Conservation (phyloP, 768 basidiomycete species). For the Amanita pseudoporphyria region DNA sequence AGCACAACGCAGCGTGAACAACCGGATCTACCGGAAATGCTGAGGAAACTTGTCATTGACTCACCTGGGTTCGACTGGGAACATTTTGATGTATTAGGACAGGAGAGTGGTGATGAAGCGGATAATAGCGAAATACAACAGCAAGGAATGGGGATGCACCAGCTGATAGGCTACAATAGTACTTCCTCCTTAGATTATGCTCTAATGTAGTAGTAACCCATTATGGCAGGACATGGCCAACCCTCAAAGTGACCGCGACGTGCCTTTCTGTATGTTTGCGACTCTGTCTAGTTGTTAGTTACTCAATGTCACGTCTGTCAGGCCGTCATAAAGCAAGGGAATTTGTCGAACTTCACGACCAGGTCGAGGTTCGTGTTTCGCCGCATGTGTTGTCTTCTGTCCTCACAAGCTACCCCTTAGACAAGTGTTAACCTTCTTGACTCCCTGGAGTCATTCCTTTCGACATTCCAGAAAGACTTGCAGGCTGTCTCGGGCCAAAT, state of each 20-base stretch:
- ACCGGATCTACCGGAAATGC: conserved; percentile 34
- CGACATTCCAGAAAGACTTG: conserved; percentile 91
- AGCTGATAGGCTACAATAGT: conserved; percentile 12
- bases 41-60: conserved; percentile 38
- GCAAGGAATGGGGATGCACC: conserved; percentile 10
- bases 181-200: conserved; percentile 28
- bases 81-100: conserved; percentile 40
- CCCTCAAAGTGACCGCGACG: not conserved
- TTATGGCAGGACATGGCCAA: not conserved
- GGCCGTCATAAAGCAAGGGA: conserved; percentile 42
- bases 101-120: conserved; percentile 40
- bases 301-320: not conserved
- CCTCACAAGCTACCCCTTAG: conserved; percentile 29
- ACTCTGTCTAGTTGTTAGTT: not conserved
- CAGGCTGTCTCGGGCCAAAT: conserved; percentile 95
- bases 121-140: conserved; percentile 14
- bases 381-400: not conserved
- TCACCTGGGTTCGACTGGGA: conserved; percentile 41
- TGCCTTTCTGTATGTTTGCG: not conserved
- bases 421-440: conserved; percentile 80
- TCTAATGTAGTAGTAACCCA: conserved; percentile 14
- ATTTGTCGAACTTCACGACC: conserved; percentile 83
- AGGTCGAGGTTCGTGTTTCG: conserved; percentile 57
- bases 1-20: conserved; percentile 28
- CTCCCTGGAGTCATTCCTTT: conserved; percentile 84